Evolutionary conservation across 2,329 filamentous ascomycete genomes (phyloP).

Genomic region (Neoscytalidium dimidiatum): DNA sequence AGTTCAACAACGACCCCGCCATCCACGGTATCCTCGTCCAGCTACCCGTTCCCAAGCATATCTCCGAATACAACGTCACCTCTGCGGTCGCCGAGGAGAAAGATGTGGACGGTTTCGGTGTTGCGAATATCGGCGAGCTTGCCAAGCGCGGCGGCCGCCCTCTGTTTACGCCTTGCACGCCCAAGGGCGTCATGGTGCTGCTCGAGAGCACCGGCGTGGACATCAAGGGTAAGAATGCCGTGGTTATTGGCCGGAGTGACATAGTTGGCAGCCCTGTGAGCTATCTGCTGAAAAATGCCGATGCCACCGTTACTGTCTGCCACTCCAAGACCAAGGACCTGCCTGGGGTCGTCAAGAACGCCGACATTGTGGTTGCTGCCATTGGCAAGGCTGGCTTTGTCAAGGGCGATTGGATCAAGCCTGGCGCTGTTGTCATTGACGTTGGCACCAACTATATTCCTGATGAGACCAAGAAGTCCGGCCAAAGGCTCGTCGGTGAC

Average conservation of each 20-base stretch:
- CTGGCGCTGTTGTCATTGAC: conserved; percentile 92
- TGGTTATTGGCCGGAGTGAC: conserved; percentile 91
- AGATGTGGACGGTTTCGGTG: conserved; percentile 96
- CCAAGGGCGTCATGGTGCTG: conserved; percentile 94
- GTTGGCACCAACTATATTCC: conserved; percentile 96
- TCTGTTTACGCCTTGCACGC: conserved; percentile 91
- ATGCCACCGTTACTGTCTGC: conserved; percentile 95
- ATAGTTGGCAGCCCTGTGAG: conserved; percentile 97
- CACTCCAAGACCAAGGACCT: conserved; percentile 84
- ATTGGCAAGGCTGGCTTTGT: conserved; percentile 87
- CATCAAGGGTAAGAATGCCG: conserved; percentile 85
- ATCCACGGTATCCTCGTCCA: conserved; percentile 95
- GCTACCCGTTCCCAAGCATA: conserved; percentile 82
- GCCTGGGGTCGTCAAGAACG: conserved; percentile 72
- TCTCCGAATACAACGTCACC: conserved; percentile 88
- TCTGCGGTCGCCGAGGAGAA: conserved; percentile 91
- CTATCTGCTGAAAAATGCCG: conserved; percentile 90
- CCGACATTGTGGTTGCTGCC: conserved; percentile 88
- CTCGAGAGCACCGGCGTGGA: conserved; percentile 82
- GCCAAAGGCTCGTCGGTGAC: conserved; percentile 88
- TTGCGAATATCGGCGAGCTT: conserved; percentile 91
- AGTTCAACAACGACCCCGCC: conserved; percentile 80
- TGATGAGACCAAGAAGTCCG: conserved; percentile 87
- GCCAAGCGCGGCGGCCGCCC: conserved; percentile 92
- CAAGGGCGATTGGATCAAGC: conserved; percentile 94